Base-by-base conservation (phyloP, 2,329 filamentous ascomycete species). In the Cordyceps fumosorosea region DNA sequence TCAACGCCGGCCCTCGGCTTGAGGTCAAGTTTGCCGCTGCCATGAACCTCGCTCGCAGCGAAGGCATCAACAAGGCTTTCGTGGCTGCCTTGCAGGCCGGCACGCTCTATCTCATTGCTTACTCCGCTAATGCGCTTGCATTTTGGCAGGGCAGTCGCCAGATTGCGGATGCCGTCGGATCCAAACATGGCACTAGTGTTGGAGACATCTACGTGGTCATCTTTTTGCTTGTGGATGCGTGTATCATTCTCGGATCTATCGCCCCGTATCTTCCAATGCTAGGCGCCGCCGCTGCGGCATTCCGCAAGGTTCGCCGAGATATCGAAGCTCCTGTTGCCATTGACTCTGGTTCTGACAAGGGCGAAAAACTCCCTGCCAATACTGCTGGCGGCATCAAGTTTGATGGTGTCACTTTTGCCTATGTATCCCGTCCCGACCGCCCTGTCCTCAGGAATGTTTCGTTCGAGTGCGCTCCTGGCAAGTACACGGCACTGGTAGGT, bases 121-220 rank as follows among this genome's bases (percentile, higher is more conserved):
- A 87, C 65, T 81, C 84, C 2, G 85, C 84, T 7, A 89, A 89
- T 69, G 85, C 84, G 1, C 75, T 89, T 16, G 84, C 86, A 0
- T 89, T 88, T 68, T 89, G 85, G 84, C 81, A 88, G 69, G 87
- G 86, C 54, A 86, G 83, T 65, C 78, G 75, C 42, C 80, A 80
- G 57, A 80, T 80, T 66, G 75, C 76, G 18, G 70, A 74, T 7
- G 70, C 76, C 1, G 72, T 76, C 8, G 70, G 72, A 3, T 73
- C 74, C 3, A 69, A 71, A 24, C 68, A 68, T 1, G 65, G 69
- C 29, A 72, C 74, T 5, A 76, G 76, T 0, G 74, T 81, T 10
- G 78, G 79, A 44, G 71, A 75, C n/a, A 77, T 85, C 18, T 88
- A 87, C 66, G 86, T 84, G 0, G 85, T 87, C 34, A 84, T 88